A percentile compares a stretch with the other conserved stretches of the same genome.
Evolutionary conservation across 306 rosid species (phyloP).

Genomic region (Quercus engelmannii): DNA sequence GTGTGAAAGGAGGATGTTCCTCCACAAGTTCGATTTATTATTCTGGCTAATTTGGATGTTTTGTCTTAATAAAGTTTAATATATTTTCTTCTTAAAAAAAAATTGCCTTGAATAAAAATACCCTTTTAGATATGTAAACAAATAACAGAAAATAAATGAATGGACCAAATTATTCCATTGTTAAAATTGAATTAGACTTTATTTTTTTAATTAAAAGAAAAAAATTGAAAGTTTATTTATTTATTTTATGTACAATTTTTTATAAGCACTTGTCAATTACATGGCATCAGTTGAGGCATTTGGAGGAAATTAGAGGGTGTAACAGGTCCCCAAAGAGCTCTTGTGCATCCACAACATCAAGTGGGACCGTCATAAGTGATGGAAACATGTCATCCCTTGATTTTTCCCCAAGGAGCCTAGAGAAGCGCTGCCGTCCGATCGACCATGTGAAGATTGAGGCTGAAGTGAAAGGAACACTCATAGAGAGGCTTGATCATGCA

Average conservation of each 20-base stretch:
- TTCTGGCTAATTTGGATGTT: no score
- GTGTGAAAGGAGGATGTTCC: no score
- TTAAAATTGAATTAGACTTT: no score
- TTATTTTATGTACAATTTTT: neutral
- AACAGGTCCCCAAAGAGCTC: conserved; percentile 31
- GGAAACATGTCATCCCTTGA: conserved; percentile 28
- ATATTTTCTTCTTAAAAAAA: no score
- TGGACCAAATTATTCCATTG: no score
- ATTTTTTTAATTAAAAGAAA: no score
- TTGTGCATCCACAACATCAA: conserved; percentile 26
- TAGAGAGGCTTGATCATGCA: conserved; percentile 59
- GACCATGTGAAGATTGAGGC: conserved; percentile 53
- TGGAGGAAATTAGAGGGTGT: conserved; percentile 42
- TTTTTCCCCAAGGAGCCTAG: conserved; percentile 62
- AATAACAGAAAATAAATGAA: no score
- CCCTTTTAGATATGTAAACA: no score
- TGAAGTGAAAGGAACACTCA: conserved; percentile 61
- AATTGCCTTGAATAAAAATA: no score
- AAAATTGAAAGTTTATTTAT: no score
- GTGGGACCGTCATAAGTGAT: conserved; percentile 42
- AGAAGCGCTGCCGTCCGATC: conserved; percentile 91
- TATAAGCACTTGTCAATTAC: neutral
- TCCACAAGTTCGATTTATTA: no score
- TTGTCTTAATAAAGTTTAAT: no score
- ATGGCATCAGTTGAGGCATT: conserved; percentile 32